phyloP scores from a whole-genome alignment of 2,329 filamentous ascomycete species.

The Fusarium neocosmosporiellum region DNA sequence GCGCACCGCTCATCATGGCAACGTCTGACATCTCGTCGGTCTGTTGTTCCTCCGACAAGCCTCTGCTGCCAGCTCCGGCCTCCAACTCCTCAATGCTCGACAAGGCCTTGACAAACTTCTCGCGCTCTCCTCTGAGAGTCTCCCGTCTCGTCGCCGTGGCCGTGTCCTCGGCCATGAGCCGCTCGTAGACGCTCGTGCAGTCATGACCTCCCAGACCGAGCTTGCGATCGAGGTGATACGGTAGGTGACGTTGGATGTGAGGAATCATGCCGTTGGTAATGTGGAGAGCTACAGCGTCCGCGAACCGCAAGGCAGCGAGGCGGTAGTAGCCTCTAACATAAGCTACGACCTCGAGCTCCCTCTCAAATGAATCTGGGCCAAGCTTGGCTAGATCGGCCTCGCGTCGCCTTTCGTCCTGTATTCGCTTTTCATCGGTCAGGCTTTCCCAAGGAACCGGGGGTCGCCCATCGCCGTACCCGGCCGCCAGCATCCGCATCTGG shows the following conservation, averaged over 20 bases:
- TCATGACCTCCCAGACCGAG: conserved; percentile 53
- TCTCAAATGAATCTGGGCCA: conserved; percentile 66
- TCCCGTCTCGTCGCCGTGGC: conserved; percentile 55
- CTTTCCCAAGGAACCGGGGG: conserved; percentile 54
- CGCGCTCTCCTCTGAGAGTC: conserved; percentile 55
- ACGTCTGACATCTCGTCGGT: conserved; percentile 20
- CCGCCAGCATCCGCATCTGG: conserved; percentile 59
- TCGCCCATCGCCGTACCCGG: conserved; percentile 44
- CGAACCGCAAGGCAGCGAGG: conserved; percentile 72
- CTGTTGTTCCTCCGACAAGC: conserved; percentile 29
- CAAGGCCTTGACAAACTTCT: conserved; percentile 61
- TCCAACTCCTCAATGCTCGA: conserved; percentile 59
- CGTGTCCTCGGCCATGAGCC: conserved; percentile 62
- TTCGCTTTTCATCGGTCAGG: conserved; percentile 61
- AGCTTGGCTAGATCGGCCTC: conserved; percentile 59
- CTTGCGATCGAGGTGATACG: conserved; percentile 56
- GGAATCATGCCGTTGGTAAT: conserved; percentile 63
- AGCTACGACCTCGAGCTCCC: conserved; percentile 71
- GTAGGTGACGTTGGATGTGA: conserved; percentile 53
- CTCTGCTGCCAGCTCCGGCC: conserved; percentile 43
- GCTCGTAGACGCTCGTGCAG: conserved; percentile 49
- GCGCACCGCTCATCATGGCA: conserved; percentile 37
- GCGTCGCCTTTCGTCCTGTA: conserved; percentile 56
- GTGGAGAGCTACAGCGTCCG: conserved; percentile 64
- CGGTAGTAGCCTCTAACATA: conserved; percentile 77